Evolutionary conservation across 129 eudicot species (phyloP).

Genomic region (Mikania micrantha): DNA sequence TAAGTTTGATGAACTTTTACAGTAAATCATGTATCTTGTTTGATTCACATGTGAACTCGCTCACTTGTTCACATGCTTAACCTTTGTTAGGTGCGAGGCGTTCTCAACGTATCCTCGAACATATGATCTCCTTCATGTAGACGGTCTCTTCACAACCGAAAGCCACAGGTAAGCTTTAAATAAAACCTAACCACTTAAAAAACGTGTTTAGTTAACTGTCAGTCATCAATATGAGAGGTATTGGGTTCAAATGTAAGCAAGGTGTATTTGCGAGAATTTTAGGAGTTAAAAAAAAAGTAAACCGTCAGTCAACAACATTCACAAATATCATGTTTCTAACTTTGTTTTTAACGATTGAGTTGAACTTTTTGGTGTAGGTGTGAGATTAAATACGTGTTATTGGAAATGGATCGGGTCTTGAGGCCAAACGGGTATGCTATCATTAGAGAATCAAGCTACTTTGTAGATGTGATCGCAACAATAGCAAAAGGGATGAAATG

Average conservation of each 20-base stretch:
- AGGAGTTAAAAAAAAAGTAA: too few relatives aligned
- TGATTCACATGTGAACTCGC: not conserved
- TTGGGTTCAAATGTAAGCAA: too few relatives aligned
- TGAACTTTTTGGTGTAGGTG: constrained; percentile 44
- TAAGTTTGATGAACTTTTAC: constrained; percentile 17
- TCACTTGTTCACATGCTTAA: not conserved
- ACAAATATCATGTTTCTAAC: too few relatives aligned
- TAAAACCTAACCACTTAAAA: not conserved
- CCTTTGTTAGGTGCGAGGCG: constrained; percentile 83
- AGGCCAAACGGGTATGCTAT: constrained; percentile 83
- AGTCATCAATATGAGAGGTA: too few relatives aligned
- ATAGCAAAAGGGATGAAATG: constrained; percentile 83
- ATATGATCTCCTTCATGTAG: constrained; percentile 87
- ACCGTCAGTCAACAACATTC: too few relatives aligned
- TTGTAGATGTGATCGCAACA: constrained; percentile 56
- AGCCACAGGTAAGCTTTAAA: constrained; percentile 66
- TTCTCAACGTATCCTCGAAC: constrained; percentile 98
- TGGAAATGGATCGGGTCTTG: constrained; percentile 92
- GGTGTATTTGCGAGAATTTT: too few relatives aligned
- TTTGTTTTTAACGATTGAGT: too few relatives aligned
- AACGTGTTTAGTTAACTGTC: not conserved
- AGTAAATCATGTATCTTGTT: not conserved
- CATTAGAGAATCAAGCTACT: constrained; percentile 75
- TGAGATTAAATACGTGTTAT: constrained; percentile 76
- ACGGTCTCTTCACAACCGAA: constrained; percentile 95